Evolutionary conservation across 1,284 basidiomycete species (phyloP).

Genomic region (Rhodotorula sp.): DNA sequence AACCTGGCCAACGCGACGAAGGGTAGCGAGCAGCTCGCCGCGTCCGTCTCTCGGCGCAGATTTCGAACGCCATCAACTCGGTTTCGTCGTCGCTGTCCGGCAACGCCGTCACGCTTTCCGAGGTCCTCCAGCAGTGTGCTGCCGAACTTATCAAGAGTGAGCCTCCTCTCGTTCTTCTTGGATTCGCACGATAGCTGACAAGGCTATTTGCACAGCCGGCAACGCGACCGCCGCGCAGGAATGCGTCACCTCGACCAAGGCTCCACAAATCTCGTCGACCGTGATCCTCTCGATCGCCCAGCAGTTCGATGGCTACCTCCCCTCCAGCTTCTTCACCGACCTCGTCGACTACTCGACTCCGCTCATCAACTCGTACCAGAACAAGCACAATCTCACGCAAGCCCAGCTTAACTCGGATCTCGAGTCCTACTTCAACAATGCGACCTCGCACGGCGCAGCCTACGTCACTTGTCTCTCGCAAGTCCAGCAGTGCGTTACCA

Average conservation of each 20-base stretch:
- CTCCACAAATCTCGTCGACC: conserved; percentile 34
- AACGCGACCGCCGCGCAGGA: conserved; percentile 38
- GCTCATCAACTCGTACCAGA: conserved; percentile 28
- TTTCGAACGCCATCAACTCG: conserved; percentile 40
- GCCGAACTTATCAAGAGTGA: conserved; percentile 36
- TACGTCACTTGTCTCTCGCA: conserved; percentile 40
- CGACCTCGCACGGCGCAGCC: conserved; percentile 39
- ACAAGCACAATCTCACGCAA: conserved; percentile 34
- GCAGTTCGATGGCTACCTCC: conserved; percentile 39
- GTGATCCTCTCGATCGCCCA: conserved; percentile 38
- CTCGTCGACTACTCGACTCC: conserved; percentile 33
- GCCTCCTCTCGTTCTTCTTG: neutral
- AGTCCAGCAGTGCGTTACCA: conserved; percentile 40
- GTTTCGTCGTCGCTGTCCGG: conserved; percentile 38
- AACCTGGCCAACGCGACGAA: conserved; percentile 35
- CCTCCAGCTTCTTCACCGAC: conserved; percentile 42
- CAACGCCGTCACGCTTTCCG: conserved; percentile 41
- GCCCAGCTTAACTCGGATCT: conserved; percentile 29
- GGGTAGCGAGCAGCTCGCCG: conserved; percentile 30
- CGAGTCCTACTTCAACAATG: conserved; percentile 42
- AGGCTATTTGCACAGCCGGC: conserved; percentile 17
- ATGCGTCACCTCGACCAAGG: conserved; percentile 33
- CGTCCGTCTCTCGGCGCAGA: conserved; percentile 38
- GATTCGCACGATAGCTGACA: neutral
- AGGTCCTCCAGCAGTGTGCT: conserved; percentile 39